Conservation (phyloP, 2,329 filamentous ascomycete species). For the Xylariales sp. region DNA sequence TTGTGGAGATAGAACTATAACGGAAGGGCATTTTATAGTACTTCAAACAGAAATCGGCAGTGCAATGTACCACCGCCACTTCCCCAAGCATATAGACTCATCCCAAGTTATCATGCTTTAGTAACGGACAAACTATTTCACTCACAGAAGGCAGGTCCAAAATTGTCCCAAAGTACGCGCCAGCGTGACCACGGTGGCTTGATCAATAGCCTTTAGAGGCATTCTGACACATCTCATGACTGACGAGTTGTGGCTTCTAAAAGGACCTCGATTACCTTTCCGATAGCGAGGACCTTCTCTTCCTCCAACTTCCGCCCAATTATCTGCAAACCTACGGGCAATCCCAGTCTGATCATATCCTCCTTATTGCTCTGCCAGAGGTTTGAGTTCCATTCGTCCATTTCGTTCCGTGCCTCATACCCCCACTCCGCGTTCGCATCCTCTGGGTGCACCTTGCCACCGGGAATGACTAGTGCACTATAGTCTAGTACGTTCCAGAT, state of each 20-base stretch:
- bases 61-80: no score
- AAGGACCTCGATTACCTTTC: conserved; percentile 28
- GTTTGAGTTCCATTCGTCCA: conserved; percentile 47
- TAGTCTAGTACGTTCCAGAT: conserved; percentile 62
- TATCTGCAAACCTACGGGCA: conserved; percentile 50
- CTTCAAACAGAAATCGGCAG: no score
- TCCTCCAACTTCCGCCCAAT: conserved; percentile 48
- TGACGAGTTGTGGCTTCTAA: conserved; percentile 8
- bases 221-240: no score
- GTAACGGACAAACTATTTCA: no score
- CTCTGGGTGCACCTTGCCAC: conserved; percentile 38
- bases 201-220: neutral
- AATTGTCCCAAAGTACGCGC: no score
- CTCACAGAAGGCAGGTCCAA: no score
- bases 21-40: no score
- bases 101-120: no score
- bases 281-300: conserved; percentile 47
- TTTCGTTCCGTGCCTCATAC: conserved; percentile 42
- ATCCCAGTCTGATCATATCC: conserved; percentile 29
- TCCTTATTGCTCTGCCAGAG: conserved; percentile 38
- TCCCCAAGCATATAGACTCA: no score
- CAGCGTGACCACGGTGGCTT: no score
- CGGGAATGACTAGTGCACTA: conserved; percentile 51
- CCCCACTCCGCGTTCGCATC: conserved; percentile 31
- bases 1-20: no score